These are phyloP conservation scores for Suhomyces faveliae DNA, from an alignment of 805 yeast genomes.

Conservation along the genomic window DNA sequence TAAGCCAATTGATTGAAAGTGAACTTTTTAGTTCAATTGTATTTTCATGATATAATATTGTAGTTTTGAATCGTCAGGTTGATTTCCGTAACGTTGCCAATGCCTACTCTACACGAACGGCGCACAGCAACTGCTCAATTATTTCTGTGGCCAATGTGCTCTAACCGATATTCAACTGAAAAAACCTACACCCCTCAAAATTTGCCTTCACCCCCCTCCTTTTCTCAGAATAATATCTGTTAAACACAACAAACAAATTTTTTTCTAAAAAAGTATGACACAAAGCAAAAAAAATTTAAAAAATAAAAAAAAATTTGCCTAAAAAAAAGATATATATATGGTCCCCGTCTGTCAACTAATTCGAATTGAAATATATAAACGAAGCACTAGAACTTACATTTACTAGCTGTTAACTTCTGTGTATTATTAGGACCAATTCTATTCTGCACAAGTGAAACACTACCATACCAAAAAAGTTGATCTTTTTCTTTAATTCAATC, in stretches of 20 bases:
- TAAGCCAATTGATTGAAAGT: not conserved
- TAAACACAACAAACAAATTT: conserved; percentile 5
- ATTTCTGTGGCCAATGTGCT: not conserved
- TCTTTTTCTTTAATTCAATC: not conserved
- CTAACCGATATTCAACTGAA: not conserved
- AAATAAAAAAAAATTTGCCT: conserved; percentile 7
- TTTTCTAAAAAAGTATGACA: not conserved
- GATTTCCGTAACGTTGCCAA: not conserved
- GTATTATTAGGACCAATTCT: not conserved
- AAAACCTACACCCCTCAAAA: not conserved
- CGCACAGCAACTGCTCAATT: not conserved
- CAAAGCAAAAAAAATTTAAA: conserved; percentile 3
- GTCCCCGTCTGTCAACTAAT: conserved; percentile 2
- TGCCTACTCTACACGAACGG: not conserved
- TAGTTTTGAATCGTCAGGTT: not conserved
- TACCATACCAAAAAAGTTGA: not conserved
- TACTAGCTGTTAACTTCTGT: not conserved
- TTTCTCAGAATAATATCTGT: not conserved
- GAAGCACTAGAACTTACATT: not conserved
- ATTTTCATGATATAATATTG: not conserved
- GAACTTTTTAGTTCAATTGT: not conserved
- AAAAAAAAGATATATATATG: conserved; percentile 4
- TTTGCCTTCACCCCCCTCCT: not conserved
- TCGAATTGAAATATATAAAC: not conserved
- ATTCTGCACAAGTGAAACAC: not conserved